Evolutionary conservation across 495 filamentous ascomycete genomes (phyloP), one percentile per base, ranked within the genome.

Genomic region (Melanomma pulvis-pyrius): DNA sequence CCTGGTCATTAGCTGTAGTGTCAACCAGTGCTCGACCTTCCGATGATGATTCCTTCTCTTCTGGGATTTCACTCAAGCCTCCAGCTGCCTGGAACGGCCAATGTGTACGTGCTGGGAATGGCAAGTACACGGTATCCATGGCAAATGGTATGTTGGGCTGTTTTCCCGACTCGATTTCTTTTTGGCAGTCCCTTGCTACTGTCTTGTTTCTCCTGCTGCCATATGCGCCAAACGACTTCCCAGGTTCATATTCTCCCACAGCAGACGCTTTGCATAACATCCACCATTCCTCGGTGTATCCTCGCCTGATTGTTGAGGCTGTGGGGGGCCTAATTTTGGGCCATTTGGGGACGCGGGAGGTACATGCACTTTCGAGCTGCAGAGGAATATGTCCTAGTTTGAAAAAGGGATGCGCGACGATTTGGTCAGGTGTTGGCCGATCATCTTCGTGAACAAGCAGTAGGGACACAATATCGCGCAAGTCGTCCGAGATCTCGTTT

Each of bases 341-440:
- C 74, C 74, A 80, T 53, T 70, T 74, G 0, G 78, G 78, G 9
- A 69, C 48, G 39, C 67, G 70, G 25, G 72, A 71, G 34, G 68
- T 69, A 48, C 68, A 75, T 0, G 28, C 53, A 21, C 68, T 62
- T 25, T 75, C 74, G 13, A 80, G 73, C 15, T 69, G 59, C 13
- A 73, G 36, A 4, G 78, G 78, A 25, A 80, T 71, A 53, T 70
- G 77, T 0, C 73, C 73, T 21, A 75, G 71, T 56, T 70, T 77
- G 74, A 80, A 80, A 71, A 80, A 80, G 15, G 68, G 58, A 54
- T 80, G 77, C 65, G 67, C 74, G 44, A 79, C 78, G 57, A 80
- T 80, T 52, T 78, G 65, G 49, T 79, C 77, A 6, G 77, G 77
- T 7, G 49, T 64, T 15, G 77, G 78, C 29, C 78, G 67, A 34